Evolutionary conservation across 2,329 filamentous ascomycete genomes (phyloP).

Genomic region (Saccharata proteae): DNA sequence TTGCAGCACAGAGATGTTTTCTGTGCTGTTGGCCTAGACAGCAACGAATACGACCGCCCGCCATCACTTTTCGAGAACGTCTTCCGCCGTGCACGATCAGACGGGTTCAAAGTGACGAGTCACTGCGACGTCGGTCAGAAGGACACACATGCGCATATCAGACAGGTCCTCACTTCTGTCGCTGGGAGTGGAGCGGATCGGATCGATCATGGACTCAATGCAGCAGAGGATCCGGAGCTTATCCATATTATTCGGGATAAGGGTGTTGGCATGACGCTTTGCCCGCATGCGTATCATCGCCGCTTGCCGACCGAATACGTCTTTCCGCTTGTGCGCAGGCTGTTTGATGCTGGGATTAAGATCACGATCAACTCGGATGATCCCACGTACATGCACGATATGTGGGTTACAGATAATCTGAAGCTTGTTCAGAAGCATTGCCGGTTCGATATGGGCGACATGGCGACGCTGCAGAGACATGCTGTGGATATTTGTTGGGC

Average conservation of each 20-base stretch:
- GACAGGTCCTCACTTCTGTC: conserved; percentile 20
- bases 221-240: conserved; percentile 22
- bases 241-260: conserved; percentile 20
- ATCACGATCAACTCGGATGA: conserved; percentile 39
- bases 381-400: conserved; percentile 38
- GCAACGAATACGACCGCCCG: conserved; percentile 35
- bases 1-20: conserved; percentile 33
- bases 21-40: conserved; percentile 34
- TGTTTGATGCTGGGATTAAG: conserved; percentile 34
- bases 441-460: conserved; percentile 28
- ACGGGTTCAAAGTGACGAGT: conserved; percentile 35
- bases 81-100: conserved; percentile 24
- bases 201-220: conserved; percentile 33
- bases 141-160: conserved; percentile 33
- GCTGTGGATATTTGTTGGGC: conserved; percentile 39
- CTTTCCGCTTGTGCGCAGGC: conserved; percentile 31
- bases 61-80: conserved; percentile 32
- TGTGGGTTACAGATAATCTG: conserved; percentile 39
- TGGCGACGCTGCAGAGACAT: conserved; percentile 30
- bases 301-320: conserved; percentile 30
- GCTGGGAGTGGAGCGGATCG: conserved; percentile 23
- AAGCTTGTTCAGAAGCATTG: conserved; percentile 32
- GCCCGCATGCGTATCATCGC: conserved; percentile 31
- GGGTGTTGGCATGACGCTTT: conserved; percentile 29
- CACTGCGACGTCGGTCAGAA: conserved; percentile 42